Conservation (phyloP, 331 rosid genomes). For the Telfairia occidentalis region DNA sequence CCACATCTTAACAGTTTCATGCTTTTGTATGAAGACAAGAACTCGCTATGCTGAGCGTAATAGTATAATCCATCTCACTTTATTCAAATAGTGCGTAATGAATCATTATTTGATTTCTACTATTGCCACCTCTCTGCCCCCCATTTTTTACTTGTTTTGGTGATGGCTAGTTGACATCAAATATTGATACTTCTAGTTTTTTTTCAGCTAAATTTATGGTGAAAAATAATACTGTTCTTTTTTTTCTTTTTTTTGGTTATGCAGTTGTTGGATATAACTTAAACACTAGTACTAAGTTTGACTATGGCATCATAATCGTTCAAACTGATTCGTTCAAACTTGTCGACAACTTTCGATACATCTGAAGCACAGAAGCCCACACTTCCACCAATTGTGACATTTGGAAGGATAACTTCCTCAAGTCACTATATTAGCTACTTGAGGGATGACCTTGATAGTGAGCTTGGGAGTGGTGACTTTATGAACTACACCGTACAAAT, state of each 20-base stretch:
- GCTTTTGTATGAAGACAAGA: not conserved
- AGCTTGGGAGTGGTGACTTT: slow-evolving; percentile 49
- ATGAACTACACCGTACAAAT: slow-evolving; percentile 78
- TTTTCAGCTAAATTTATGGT: not conserved
- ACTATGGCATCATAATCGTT: slow-evolving; percentile 11
- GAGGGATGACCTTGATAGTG: slow-evolving; percentile 52
- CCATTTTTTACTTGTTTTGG: not conserved
- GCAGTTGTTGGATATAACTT: slow-evolving; percentile 4
- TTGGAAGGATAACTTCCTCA: slow-evolving; percentile 60
- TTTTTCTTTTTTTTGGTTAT: not conserved
- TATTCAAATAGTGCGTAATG: not conserved
- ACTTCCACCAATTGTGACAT: slow-evolving; percentile 37
- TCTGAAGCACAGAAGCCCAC: slow-evolving; percentile 19
- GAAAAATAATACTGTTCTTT: not conserved
- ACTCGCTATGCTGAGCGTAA: not conserved
- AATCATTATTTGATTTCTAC: not conserved
- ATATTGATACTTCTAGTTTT: not conserved
- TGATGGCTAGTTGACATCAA: not conserved
- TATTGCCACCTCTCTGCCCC: not conserved
- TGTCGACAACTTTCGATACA: slow-evolving; percentile 15
- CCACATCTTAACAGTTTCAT: too few relatives aligned
- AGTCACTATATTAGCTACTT: slow-evolving; percentile 63
- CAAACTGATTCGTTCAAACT: slow-evolving; percentile 5
- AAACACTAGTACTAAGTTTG: not conserved
- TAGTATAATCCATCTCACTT: not conserved